Conservation (phyloP, 2,329 filamentous ascomycete species). For the Venturia asperata region DNA sequence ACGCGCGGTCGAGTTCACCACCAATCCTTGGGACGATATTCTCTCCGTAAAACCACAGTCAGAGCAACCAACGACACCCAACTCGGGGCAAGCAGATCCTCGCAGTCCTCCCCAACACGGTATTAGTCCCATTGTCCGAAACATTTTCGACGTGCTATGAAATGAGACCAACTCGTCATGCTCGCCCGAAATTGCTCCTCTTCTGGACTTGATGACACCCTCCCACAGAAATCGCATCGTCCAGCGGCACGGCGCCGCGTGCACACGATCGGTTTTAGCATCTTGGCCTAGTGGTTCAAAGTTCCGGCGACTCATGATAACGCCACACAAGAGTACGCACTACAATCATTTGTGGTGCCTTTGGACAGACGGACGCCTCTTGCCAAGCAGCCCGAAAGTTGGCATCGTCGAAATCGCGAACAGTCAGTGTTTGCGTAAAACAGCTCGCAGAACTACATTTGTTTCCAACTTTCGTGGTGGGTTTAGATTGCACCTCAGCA, state of each 20-base stretch:
- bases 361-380: neutral
- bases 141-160: constrained; percentile 71
- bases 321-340: neutral
- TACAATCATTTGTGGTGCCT: neutral
- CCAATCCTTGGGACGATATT: constrained; percentile 48
- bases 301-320: neutral
- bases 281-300: neutral
- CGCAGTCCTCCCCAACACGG: constrained; percentile 68
- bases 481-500: neutral
- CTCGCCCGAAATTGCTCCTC: neutral
- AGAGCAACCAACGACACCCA: constrained; percentile 43
- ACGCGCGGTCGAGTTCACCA: constrained; percentile 64
- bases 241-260: neutral
- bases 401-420: neutral
- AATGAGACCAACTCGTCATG: neutral
- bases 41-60: constrained; percentile 28
- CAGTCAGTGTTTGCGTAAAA: neutral
- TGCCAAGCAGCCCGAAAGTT: neutral
- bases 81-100: constrained; percentile 54
- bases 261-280: neutral
- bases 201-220: neutral
- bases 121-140: constrained; percentile 66
- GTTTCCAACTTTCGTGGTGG: neutral
- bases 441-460: constrained; percentile 5
- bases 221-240: neutral